Percentiles rank a stretch among this genome's conserved stretches.
Conservation (phyloP, 2,329 filamentous ascomycete genomes). For the Uncinocarpus reesii region DNA sequence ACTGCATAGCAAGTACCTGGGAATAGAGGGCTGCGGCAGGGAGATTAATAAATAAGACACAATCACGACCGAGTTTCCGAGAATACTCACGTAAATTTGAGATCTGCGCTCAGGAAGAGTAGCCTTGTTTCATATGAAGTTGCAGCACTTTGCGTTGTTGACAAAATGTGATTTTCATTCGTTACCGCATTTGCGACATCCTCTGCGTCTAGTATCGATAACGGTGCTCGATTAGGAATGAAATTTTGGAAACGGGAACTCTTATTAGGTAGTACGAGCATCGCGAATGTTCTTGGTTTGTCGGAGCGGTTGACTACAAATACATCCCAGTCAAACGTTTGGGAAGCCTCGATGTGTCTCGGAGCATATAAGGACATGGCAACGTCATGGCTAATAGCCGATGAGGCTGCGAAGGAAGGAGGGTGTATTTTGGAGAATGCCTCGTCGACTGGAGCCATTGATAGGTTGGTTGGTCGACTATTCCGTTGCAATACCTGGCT, state of each 20-base stretch:
- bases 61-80: neutral
- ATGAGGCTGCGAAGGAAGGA: no score
- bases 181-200: conserved; percentile 44
- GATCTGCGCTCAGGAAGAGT: conserved; percentile 48
- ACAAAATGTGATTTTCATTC: conserved; percentile 48
- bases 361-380: conserved; percentile 49
- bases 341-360: conserved; percentile 39
- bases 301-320: conserved; percentile 51
- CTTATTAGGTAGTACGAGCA: conserved; percentile 42
- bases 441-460: conserved; percentile 24
- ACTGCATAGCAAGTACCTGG: conserved; percentile 48
- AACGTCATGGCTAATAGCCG: conserved; percentile 32
- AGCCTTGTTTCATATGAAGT: conserved; percentile 43
- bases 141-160: conserved; percentile 41
- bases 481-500: conserved; percentile 38
- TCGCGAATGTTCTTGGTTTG: conserved; percentile 44
- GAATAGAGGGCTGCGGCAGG: conserved; percentile 38
- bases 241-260: conserved; percentile 36
- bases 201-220: conserved; percentile 28
- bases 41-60: neutral
- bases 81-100: conserved; percentile 45
- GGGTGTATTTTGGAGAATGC: conserved; percentile 9
- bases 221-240: conserved; percentile 37
- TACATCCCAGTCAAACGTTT: conserved; percentile 46
- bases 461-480: conserved; percentile 38